Conservation (phyloP, 208 protist genomes). For the Trypanosoma vivax region DNA sequence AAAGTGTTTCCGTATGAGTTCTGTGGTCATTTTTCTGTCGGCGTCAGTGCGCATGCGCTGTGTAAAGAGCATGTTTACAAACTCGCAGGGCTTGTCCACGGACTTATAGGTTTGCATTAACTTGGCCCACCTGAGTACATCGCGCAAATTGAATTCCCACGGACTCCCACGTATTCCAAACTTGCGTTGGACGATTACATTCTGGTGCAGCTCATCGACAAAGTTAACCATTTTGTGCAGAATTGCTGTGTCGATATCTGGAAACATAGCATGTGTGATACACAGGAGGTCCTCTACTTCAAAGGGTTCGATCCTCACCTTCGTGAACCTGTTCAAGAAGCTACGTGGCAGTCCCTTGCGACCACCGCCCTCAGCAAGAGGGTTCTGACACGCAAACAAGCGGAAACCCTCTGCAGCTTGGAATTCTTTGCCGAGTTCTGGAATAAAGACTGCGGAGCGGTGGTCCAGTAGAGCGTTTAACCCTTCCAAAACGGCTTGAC, state of each 20-base stretch:
- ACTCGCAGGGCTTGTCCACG: conserved; percentile 37
- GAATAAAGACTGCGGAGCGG: conserved; percentile 90
- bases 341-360: conserved; percentile 99
- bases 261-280: conserved; percentile 79
- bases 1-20: conserved; percentile 44
- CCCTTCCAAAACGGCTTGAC: conserved; percentile 98
- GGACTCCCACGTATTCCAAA: conserved; percentile 92
- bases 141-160: conserved; percentile 99
- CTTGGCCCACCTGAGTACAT: conserved; percentile 98
- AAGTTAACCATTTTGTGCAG: conserved; percentile 93
- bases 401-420: conserved; percentile 89
- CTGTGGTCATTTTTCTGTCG: conserved; percentile 39
- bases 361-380: conserved; percentile 96
- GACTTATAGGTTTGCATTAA: conserved; percentile 71
- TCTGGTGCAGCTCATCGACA: conserved; percentile 84
- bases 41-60: conserved; percentile 83
- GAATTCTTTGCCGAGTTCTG: conserved; percentile 88
- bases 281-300: conserved; percentile 75
- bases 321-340: conserved; percentile 99
- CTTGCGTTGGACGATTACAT: conserved; percentile 78
- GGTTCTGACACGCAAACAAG: conserved; percentile 99
- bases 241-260: conserved; percentile 50
- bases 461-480: conserved; percentile 99
- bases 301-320: conserved; percentile 93
- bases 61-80: conserved; percentile 78